phyloP scores from a whole-genome alignment of 345 rosid species.

The Brassica cretica region DNA sequence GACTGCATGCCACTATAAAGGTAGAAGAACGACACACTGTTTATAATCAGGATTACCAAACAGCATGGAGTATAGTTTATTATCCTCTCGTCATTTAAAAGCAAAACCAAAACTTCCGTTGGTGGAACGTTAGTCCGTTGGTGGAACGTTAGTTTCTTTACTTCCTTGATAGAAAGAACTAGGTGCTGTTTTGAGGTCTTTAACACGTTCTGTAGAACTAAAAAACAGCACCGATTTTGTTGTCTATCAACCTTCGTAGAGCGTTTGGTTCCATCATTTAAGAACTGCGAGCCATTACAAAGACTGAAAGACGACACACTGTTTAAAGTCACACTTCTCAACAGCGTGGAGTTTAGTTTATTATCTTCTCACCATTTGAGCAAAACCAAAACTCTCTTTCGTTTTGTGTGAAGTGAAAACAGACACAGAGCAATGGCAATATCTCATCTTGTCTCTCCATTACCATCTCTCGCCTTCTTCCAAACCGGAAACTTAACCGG shows the following conservation, averaged over 20 bases:
- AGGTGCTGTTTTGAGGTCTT: background rate
- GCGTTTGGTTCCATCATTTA: background rate
- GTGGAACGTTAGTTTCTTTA: background rate
- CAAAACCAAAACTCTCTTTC: background rate
- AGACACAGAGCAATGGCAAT: conserved; percentile 42
- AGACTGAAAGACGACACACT: background rate
- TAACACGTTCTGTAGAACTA: conserved; percentile 10
- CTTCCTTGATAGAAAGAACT: background rate
- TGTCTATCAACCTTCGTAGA: background rate
- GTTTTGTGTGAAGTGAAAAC: conserved; percentile 24
- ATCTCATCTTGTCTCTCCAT: conserved; percentile 44
- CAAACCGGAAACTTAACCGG: conserved; percentile 31
- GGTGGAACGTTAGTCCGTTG: no score
- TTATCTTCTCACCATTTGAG: conserved; percentile 29
- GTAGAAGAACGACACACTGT: background rate
- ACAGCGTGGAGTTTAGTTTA: conserved; percentile 31
- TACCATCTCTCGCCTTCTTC: conserved; percentile 36
- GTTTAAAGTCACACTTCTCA: background rate
- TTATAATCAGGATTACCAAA: background rate
- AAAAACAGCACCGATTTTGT: conserved; percentile 6
- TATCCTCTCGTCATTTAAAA: conserved; percentile 22
- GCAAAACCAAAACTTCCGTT: background rate
- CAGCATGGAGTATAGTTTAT: conserved; percentile 30
- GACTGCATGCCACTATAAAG: background rate
- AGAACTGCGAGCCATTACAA: conserved; percentile 3